These are phyloP conservation scores for Trichoderma cornu-damae DNA, from an alignment of 2,329 filamentous ascomycete species.

Conservation along the genomic window DNA sequence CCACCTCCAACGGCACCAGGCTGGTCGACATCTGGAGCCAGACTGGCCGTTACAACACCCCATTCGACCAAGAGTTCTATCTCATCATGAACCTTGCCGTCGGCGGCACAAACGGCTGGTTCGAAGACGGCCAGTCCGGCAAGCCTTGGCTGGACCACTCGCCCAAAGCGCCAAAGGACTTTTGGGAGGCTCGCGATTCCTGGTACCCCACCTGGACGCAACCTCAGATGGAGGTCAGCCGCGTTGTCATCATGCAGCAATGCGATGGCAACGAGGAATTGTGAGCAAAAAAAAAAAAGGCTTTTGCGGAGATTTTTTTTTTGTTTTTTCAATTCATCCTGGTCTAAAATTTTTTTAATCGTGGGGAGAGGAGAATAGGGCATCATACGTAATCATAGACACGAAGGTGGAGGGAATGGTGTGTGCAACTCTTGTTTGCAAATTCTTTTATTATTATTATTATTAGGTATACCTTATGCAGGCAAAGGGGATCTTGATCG, in stretches of 20 bases:
- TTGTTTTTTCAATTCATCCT: neutral
- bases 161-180: constrained; percentile 64
- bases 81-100: constrained; percentile 72
- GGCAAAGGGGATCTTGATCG: no score
- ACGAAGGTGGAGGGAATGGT: neutral
- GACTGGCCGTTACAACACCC: constrained; percentile 57
- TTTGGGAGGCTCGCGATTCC: constrained; percentile 61
- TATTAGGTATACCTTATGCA: neutral
- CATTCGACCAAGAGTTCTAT: constrained; percentile 72
- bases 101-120: constrained; percentile 78
- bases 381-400: neutral
- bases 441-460: neutral
- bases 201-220: constrained; percentile 70
- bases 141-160: constrained; percentile 78
- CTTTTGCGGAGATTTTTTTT: no score
- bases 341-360: no score
- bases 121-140: constrained; percentile 61
- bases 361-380: no score
- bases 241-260: constrained; percentile 67
- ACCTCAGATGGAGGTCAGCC: constrained; percentile 63
- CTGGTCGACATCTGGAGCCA: constrained; percentile 59
- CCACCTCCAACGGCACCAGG: constrained; percentile 60
- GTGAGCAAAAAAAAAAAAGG: constrained; percentile 29
- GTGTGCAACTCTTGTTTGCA: neutral
- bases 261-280: constrained; percentile 56